phyloP scores from a whole-genome alignment of 768 basidiomycete genomes.

The Mrakia hoshinonis region DNA sequence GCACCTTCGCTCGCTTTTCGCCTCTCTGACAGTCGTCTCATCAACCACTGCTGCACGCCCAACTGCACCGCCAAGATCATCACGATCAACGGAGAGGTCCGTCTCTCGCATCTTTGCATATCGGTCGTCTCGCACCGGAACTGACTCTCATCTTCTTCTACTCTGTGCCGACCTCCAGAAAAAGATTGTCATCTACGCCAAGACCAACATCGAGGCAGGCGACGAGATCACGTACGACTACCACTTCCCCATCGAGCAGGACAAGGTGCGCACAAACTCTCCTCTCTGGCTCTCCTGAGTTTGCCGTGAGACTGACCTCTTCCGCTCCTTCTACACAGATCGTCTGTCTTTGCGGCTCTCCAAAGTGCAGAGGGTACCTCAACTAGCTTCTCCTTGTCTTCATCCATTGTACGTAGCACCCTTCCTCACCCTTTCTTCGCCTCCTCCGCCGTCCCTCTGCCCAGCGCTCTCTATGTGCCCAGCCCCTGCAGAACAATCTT shows the following conservation, averaged over 20 bases:
- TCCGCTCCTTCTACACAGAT: background rate
- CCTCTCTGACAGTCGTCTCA: conserved; percentile 60
- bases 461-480: too few species aligned
- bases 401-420: background rate
- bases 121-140: background rate
- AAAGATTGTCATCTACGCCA: conserved; percentile 99
- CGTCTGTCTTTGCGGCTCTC: conserved; percentile 28
- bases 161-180: conserved; percentile 46
- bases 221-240: conserved; percentile 99
- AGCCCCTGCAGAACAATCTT: too few species aligned
- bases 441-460: too few species aligned
- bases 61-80: conserved; percentile 50
- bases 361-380: conserved; percentile 29
- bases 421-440: too few species aligned
- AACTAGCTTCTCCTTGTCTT: conserved; percentile 12
- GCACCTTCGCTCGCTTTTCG: too few species aligned
- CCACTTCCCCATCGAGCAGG: conserved; percentile 97
- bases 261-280: conserved; percentile 48
- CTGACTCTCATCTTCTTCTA: background rate
- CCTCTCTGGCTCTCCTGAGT: background rate
- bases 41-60: conserved; percentile 97
- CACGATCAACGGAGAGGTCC: conserved; percentile 44
- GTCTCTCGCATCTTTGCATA: background rate
- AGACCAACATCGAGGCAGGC: conserved; percentile 87
- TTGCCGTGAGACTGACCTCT: background rate